These are phyloP conservation scores for Cornus controversa DNA, from an alignment of 148 eudicot species.

Conservation along the genomic window DNA sequence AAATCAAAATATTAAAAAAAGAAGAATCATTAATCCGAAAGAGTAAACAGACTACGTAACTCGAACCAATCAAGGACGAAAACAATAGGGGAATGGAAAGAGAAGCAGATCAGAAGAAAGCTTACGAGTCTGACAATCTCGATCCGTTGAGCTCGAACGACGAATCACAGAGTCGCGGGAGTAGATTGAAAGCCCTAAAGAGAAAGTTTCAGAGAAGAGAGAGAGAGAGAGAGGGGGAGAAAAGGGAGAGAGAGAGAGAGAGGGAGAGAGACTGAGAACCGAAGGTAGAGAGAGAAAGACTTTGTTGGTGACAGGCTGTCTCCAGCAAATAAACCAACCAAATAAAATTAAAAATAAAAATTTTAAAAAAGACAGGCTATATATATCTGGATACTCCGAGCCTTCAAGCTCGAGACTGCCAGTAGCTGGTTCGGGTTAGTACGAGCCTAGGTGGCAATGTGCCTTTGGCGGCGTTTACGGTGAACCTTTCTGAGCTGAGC, in stretches of 20 bases:
- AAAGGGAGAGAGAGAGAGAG: neutral
- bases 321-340: constrained; percentile 43
- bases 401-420: neutral
- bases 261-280: constrained; percentile 1
- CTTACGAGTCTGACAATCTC: constrained; percentile 22
- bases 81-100: neutral
- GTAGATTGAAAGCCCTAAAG: constrained; percentile 19
- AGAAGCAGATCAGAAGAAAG: constrained; percentile 10
- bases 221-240: neutral
- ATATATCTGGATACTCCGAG: constrained; percentile 21
- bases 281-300: constrained; percentile 10
- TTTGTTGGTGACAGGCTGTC: constrained; percentile 56
- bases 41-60: neutral
- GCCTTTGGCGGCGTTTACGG: constrained; percentile 20
- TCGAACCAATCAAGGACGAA: neutral
- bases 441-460: constrained; percentile 23
- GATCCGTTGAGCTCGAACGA: constrained; percentile 22
- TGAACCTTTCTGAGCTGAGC: neutral
- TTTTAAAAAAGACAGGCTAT: constrained; percentile 23
- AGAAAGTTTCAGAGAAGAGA: neutral
- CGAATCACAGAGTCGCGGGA: neutral
- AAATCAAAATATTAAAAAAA: neutral
- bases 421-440: neutral
- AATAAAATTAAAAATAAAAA: neutral
- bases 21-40: neutral